Evolutionary conservation across 2,329 filamentous ascomycete genomes (phyloP).

Genomic region (Fusarium sp.): DNA sequence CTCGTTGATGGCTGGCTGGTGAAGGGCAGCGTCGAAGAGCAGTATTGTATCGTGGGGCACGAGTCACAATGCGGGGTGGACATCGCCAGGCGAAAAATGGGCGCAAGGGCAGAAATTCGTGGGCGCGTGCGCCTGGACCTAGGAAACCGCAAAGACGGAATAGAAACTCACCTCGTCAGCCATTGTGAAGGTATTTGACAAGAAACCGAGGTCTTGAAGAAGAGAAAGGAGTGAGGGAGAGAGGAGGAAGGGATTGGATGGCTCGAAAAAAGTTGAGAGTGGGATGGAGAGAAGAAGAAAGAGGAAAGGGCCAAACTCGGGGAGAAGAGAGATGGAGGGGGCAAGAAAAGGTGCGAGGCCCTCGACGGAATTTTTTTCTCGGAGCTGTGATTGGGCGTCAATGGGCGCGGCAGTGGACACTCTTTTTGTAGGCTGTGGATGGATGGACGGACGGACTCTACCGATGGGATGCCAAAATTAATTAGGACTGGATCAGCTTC

Average conservation of each 20-base stretch:
- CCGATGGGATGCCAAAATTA: slow-evolving; percentile 26
- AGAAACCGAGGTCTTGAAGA: slow-evolving; percentile 46
- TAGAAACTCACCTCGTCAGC: slow-evolving; percentile 62
- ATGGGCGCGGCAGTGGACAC: slow-evolving; percentile 41
- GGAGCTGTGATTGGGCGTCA: slow-evolving; percentile 50
- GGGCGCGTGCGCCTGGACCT: slow-evolving; percentile 37
- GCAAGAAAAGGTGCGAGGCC: slow-evolving; percentile 48
- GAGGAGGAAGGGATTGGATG: slow-evolving; percentile 29
- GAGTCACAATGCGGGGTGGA: slow-evolving; percentile 58
- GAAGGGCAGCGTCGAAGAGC: slow-evolving; percentile 28
- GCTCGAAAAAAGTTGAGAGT: slow-evolving; percentile 41
- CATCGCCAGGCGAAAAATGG: slow-evolving; percentile 48
- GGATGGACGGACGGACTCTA: slow-evolving; percentile 36
- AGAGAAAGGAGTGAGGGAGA: slow-evolving; percentile 43
- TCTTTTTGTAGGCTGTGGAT: slow-evolving; percentile 30
- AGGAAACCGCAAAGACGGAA: slow-evolving; percentile 3
- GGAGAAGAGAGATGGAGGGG: slow-evolving; percentile 44
- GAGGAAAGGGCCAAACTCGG: slow-evolving; percentile 42
- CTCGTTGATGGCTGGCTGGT: slow-evolving; percentile 15
- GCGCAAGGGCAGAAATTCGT: slow-evolving; percentile 39
- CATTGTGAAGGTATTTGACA: slow-evolving; percentile 62
- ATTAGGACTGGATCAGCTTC: slow-evolving; percentile 20
- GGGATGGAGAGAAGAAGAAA: slow-evolving; percentile 45
- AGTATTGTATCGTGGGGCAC: slow-evolving; percentile 48
- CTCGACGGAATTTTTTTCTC: slow-evolving; percentile 51